These are phyloP conservation scores for Wickerhamomyces chaumierensis DNA, from an alignment of 805 yeast genomes.

Conservation along the genomic window DNA sequence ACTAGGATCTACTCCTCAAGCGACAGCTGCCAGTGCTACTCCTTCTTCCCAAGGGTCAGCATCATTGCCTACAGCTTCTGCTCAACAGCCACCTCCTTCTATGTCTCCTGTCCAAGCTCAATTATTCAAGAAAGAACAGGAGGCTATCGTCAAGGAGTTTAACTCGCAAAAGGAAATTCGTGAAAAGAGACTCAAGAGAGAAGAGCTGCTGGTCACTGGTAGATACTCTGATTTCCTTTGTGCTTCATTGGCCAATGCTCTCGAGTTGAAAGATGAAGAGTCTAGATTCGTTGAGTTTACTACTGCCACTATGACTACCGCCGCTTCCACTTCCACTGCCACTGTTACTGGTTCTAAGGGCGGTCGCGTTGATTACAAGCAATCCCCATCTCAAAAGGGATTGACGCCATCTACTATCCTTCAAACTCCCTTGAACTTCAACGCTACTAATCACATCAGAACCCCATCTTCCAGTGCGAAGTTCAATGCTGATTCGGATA, in stretches of 20 bases:
- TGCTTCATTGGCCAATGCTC: conserved; percentile 16
- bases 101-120: conserved; percentile 7
- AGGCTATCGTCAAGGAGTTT: conserved; percentile 12
- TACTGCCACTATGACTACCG: too few species aligned
- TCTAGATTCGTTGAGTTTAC: conserved; percentile 13
- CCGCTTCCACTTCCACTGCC: too few species aligned
- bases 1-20: background rate
- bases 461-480: conserved; percentile 17
- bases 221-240: conserved; percentile 17
- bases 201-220: conserved; percentile 9
- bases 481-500: background rate
- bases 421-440: conserved; percentile 19
- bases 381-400: conserved; percentile 14
- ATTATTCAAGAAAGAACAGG: conserved; percentile 17
- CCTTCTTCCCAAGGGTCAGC: conserved; percentile 8
- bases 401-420: conserved; percentile 19
- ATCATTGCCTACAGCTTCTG: conserved; percentile 2
- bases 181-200: conserved; percentile 14
- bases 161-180: conserved; percentile 6
- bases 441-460: conserved; percentile 12
- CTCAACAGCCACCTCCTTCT: background rate
- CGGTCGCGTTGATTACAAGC: conserved; percentile 3
- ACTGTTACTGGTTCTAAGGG: conserved; percentile 2
- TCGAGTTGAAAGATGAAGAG: conserved; percentile 18
- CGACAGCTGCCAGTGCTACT: background rate